Conservation (phyloP, 306 rosid species). For the Lathyrus aphaca region DNA sequence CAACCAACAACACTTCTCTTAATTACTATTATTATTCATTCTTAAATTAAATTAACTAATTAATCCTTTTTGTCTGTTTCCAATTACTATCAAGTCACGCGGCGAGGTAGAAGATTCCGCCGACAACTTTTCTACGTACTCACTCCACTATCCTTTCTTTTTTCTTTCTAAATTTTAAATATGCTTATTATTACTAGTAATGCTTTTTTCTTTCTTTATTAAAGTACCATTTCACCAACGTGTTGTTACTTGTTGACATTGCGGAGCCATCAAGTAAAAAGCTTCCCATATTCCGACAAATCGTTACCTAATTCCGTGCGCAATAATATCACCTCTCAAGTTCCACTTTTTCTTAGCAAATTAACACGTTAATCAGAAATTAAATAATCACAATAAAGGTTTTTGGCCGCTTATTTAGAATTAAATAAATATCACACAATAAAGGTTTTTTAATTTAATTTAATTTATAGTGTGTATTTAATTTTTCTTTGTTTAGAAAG, state of each 20-base stretch:
- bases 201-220: not conserved
- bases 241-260: not conserved
- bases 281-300: constrained; percentile 43
- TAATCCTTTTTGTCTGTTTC: not conserved
- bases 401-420: not conserved
- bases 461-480: not conserved
- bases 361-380: not conserved
- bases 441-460: too few relatives aligned
- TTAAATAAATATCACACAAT: too few relatives aligned
- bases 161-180: not conserved
- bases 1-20: not conserved
- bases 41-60: not conserved
- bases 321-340: constrained; percentile 17
- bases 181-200: not conserved
- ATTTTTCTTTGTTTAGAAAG: not conserved
- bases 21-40: constrained; percentile 13
- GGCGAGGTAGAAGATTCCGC: constrained; percentile 45
- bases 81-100: constrained; percentile 45
- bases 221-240: constrained; percentile 14
- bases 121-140: constrained; percentile 47
- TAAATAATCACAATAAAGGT: too few relatives aligned
- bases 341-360: not conserved
- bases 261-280: constrained; percentile 32
- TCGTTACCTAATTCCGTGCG: constrained; percentile 36
- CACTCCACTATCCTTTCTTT: not conserved